These are phyloP conservation scores for Boletus sp. DNA, from an alignment of 768 basidiomycete species.

Conservation along the genomic window DNA sequence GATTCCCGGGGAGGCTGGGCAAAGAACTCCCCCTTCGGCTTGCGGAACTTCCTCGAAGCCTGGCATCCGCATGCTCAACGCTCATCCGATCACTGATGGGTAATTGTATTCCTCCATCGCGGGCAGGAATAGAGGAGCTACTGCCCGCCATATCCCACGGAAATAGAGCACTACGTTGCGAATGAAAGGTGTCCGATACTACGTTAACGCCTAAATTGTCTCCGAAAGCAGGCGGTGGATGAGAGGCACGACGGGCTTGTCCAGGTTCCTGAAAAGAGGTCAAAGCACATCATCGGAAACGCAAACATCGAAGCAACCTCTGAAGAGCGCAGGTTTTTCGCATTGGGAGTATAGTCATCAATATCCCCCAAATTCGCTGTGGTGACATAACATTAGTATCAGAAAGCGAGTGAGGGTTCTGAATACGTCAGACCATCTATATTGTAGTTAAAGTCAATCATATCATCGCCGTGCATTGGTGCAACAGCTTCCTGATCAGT, in stretches of 20 bases:
- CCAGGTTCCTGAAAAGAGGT: conserved; percentile 66
- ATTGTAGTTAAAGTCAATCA: conserved; percentile 25
- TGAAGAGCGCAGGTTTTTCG: conserved; percentile 47
- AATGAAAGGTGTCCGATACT: conserved; percentile 40
- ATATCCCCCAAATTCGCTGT: conserved; percentile 23
- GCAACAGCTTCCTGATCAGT: conserved; percentile 5
- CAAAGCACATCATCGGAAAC: conserved; percentile 3
- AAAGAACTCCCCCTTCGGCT: conserved; percentile 60
- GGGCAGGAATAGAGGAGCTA: conserved; percentile 52
- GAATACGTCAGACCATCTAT: conserved; percentile 17
- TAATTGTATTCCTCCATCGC: conserved; percentile 28
- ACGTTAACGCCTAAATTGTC: conserved; percentile 48
- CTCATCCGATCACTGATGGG: conserved; percentile 44
- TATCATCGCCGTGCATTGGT: conserved; percentile 8
- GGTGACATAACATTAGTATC: conserved; percentile 7
- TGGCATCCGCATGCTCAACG: conserved; percentile 51
- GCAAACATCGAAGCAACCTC: conserved; percentile 46
- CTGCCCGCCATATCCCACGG: conserved; percentile 82
- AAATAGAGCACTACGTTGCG: conserved; percentile 69
- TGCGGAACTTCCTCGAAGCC: conserved; percentile 50
- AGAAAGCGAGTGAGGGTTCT: not conserved
- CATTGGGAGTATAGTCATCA: conserved; percentile 15
- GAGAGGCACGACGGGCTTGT: conserved; percentile 73
- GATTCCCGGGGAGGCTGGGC: conserved; percentile 46
- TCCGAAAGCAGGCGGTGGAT: conserved; percentile 48